Evolutionary conservation across 2,329 filamentous ascomycete species (phyloP), one percentile per base, ranked within the genome.

Genomic region (Tolypocladium paradoxum): DNA sequence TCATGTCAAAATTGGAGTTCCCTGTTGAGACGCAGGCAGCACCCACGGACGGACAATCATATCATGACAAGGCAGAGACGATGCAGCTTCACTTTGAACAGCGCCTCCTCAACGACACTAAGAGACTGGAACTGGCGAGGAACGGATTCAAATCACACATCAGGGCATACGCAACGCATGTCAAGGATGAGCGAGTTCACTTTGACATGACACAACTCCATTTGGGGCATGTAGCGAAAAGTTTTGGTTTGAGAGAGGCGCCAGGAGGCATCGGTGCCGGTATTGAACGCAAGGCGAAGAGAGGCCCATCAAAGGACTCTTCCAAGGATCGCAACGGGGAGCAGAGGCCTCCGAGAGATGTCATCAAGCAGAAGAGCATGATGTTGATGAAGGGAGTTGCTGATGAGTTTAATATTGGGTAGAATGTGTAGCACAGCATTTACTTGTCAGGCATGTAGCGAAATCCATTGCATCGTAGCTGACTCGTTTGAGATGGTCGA

Each of bases 161-260:
- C 52, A 81, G 93, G 52, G 93, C 93, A 1, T 99, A 99, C 67
- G 90, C 93, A 2, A 99, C 93, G 0, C 93, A 99, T 69, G 82
- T 92, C 31, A 85, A 88, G 33, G 84, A 85, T 45, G 93, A 99
- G 72, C 80, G 93, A 51, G 75, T 76, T 51, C 91, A 87, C 66
- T 99, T 99, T 68, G 88, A 97, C 68, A 95, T 96, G 69, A 90
- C 89, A 55, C 82, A 88, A 63, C 73, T 99, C 48, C 93, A 99
- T 68, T 73, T 97, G 8, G 93, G 93, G 3, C 93, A 99, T 74
- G 75, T 93, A 58, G 92, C 92, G 8, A 99, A 99, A 75, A 89
- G 87, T 29, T 99, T 95, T 66, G 93, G 85, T 2, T 73, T 99
- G 59, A 79, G 95, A 58, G 93, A 99, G 68, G 84, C 89, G 34